phyloP scores from a whole-genome alignment of 2,329 filamentous ascomycete species.

The Lasiodiplodia gonubiensis region DNA sequence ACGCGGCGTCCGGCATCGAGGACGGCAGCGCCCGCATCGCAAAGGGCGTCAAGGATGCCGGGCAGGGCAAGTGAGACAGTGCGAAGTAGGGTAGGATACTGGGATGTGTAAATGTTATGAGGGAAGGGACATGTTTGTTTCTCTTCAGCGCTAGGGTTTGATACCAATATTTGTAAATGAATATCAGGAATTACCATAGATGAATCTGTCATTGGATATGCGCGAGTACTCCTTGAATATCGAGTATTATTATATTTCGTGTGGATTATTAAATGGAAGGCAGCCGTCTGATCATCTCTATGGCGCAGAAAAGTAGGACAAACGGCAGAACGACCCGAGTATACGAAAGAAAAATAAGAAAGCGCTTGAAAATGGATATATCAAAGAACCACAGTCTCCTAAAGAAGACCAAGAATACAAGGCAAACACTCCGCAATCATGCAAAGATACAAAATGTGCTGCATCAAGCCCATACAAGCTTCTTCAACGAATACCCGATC shows the following conservation, averaged over 20 bases:
- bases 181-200: too few species aligned
- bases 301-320: not conserved
- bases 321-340: not conserved
- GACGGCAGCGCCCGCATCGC: slow-evolving; percentile 50
- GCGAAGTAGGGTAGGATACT: not conserved
- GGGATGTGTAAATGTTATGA: not conserved
- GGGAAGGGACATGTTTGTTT: too few species aligned
- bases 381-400: not conserved
- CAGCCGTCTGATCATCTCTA: slow-evolving; percentile 24
- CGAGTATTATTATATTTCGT: not conserved
- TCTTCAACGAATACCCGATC: slow-evolving; percentile 88
- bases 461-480: slow-evolving; percentile 78
- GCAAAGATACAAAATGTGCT: not conserved
- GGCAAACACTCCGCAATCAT: not conserved
- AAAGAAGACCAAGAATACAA: not conserved
- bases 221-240: not conserved
- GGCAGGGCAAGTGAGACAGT: slow-evolving; percentile 44
- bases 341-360: not conserved
- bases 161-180: too few species aligned
- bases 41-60: slow-evolving; percentile 54
- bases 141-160: too few species aligned
- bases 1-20: slow-evolving; percentile 53
- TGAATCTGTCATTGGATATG: not conserved
- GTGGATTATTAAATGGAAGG: not conserved
- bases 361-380: slow-evolving; percentile 15